Percentiles rank a stretch among this genome's conserved stretches.
Evolutionary conservation across 495 filamentous ascomycete species (phyloP).

Genomic region (Rhizodiscina lignyota): DNA sequence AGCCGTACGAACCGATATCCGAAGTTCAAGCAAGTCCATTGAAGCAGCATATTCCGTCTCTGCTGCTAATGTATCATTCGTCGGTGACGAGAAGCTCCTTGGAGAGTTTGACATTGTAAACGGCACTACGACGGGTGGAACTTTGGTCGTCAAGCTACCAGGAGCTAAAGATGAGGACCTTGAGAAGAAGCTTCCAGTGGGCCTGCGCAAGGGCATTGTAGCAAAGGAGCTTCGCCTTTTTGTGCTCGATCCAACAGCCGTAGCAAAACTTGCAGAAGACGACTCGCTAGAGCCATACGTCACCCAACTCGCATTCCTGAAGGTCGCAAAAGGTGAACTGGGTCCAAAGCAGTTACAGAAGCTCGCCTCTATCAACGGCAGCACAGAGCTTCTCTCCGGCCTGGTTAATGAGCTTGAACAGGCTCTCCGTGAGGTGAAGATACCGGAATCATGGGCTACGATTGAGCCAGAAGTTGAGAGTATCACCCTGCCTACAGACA

Average conservation of each 20-base stretch:
- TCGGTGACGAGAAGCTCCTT: constrained; percentile 65
- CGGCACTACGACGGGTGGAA: constrained; percentile 52
- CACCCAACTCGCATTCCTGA: constrained; percentile 65
- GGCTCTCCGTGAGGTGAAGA: constrained; percentile 50
- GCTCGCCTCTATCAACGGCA: constrained; percentile 37
- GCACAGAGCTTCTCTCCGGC: constrained; percentile 33
- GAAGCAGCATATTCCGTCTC: constrained; percentile 71
- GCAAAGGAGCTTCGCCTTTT: constrained; percentile 51
- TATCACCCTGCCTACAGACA: constrained; percentile 35
- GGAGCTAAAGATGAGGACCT: constrained; percentile 66
- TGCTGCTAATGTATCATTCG: constrained; percentile 59
- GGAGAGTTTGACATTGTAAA: constrained; percentile 55
- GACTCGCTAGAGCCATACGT: constrained; percentile 36
- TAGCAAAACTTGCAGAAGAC: constrained; percentile 46
- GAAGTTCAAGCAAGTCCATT: constrained; percentile 61
- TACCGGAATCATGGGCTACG: constrained; percentile 65
- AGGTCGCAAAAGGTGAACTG: constrained; percentile 44
- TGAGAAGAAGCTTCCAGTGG: constrained; percentile 66
- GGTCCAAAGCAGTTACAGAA: constrained; percentile 34
- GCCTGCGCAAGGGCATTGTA: constrained; percentile 48
- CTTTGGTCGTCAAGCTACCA: constrained; percentile 57
- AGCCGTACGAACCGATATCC: constrained; percentile 66
- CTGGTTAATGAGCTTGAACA: constrained; percentile 39
- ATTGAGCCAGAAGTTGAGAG: constrained; percentile 37
- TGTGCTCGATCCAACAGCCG: constrained; percentile 51